Conservation (phyloP, 352 stramenopile species). For the Globisporangium canariense region DNA sequence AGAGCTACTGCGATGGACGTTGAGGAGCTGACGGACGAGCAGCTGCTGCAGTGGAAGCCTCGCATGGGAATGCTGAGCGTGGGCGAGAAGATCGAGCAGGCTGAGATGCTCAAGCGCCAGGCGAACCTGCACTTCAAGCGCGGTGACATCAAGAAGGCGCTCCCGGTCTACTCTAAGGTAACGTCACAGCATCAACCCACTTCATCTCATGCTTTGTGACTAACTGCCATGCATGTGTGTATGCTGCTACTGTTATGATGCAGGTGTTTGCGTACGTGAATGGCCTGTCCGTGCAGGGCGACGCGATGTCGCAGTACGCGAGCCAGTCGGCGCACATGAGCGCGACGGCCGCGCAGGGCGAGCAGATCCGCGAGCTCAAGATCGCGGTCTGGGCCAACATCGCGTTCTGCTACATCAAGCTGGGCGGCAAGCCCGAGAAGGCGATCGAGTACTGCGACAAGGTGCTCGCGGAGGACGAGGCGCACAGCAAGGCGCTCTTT, state of each 20-base stretch:
- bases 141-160: constrained; percentile 54
- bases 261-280: constrained; percentile 84
- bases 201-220: background rate
- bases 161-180: constrained; percentile 61
- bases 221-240: background rate
- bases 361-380: constrained; percentile 63
- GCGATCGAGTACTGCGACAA: constrained; percentile 73
- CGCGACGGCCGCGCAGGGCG: constrained; percentile 45
- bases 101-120: constrained; percentile 74
- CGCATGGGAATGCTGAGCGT: constrained; percentile 61
- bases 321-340: constrained; percentile 40
- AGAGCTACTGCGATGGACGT: background rate
- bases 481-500: constrained; percentile 78
- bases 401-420: constrained; percentile 78
- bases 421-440: constrained; percentile 41
- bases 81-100: constrained; percentile 69
- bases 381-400: constrained; percentile 78
- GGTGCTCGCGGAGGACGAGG: constrained; percentile 55
- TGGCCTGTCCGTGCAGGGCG: constrained; percentile 63
- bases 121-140: constrained; percentile 68
- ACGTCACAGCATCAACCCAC: background rate
- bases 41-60: constrained; percentile 62
- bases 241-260: background rate
- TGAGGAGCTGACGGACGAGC: constrained; percentile 29
- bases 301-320: constrained; percentile 78